Percentiles rank a stretch among this genome's conserved stretches.
phyloP scores from a whole-genome alignment of 768 basidiomycete species.

The Kwoniella sp. region DNA sequence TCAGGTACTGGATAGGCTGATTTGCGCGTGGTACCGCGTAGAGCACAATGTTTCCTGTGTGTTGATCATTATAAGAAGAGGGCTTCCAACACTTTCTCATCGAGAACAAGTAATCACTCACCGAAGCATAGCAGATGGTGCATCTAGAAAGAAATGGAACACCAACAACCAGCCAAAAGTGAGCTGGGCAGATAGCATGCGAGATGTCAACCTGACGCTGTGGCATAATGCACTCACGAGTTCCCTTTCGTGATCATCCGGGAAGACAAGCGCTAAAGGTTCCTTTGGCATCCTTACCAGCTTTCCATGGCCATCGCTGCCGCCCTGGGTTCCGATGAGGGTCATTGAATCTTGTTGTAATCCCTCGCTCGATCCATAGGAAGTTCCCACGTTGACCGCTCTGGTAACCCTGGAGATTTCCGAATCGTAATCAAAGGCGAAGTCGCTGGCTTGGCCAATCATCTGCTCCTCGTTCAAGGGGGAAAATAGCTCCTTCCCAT shows the following conservation, averaged over 20 bases:
- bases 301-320: neutral
- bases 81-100: no score
- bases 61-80: no score
- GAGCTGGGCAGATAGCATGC: no score
- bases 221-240: constrained; percentile 13
- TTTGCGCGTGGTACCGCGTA: constrained; percentile 17
- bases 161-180: no score
- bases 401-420: neutral
- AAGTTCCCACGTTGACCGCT: neutral
- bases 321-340: neutral
- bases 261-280: constrained; percentile 1
- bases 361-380: neutral
- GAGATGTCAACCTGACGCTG: no score
- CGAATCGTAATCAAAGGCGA: constrained; percentile 3
- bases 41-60: constrained; percentile 14
- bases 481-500: constrained; percentile 1
- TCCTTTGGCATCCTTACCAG: constrained; percentile 9
- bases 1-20: constrained; percentile 21
- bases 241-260: constrained; percentile 5
- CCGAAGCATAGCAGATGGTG: constrained; percentile 5
- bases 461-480: constrained; percentile 4
- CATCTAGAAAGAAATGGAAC: constrained; percentile 4
- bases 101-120: no score
- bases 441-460: constrained; percentile 1
- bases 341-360: neutral